Conservation (phyloP, 2,329 filamentous ascomycete species). For the Monosporascus cannonballus region DNA sequence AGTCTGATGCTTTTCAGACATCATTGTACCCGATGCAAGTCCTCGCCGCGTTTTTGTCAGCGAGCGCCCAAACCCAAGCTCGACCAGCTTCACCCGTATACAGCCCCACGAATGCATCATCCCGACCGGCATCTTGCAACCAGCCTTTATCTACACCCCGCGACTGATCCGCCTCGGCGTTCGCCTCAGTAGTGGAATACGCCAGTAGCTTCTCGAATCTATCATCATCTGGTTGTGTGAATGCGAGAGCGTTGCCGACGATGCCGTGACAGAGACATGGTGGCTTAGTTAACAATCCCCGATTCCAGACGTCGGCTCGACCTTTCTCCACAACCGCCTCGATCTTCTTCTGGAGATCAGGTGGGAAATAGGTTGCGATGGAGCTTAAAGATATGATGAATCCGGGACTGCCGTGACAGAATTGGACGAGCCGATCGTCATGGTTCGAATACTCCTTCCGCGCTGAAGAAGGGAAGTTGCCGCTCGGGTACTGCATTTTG, state of each 20-base stretch:
- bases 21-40: slow-evolving; percentile 23
- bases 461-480: slow-evolving; percentile 57
- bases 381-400: slow-evolving; percentile 53
- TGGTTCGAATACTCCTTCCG: slow-evolving; percentile 14
- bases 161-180: not conserved
- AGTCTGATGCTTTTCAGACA: slow-evolving; percentile 8
- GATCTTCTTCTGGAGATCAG: slow-evolving; percentile 45
- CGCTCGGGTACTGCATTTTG: slow-evolving; percentile 51
- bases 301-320: slow-evolving; percentile 46
- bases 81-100: slow-evolving; percentile 23
- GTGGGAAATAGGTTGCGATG: slow-evolving; percentile 47
- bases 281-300: slow-evolving; percentile 56
- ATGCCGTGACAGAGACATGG: slow-evolving; percentile 62
- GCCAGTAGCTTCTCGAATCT: slow-evolving; percentile 9
- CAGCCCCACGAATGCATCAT: slow-evolving; percentile 12
- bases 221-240: slow-evolving; percentile 7
- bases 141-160: not conserved
- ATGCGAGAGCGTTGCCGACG: slow-evolving; percentile 52
- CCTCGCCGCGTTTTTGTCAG: slow-evolving; percentile 7
- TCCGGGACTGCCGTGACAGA: slow-evolving; percentile 63
- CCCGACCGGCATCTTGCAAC: slow-evolving; percentile 1
- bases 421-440: slow-evolving; percentile 45
- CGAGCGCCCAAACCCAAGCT: slow-evolving; percentile 23
- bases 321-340: slow-evolving; percentile 45
- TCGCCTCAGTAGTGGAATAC: not conserved